Base-by-base conservation (phyloP, 805 yeast species). In the Candida arabinofermentans region DNA sequence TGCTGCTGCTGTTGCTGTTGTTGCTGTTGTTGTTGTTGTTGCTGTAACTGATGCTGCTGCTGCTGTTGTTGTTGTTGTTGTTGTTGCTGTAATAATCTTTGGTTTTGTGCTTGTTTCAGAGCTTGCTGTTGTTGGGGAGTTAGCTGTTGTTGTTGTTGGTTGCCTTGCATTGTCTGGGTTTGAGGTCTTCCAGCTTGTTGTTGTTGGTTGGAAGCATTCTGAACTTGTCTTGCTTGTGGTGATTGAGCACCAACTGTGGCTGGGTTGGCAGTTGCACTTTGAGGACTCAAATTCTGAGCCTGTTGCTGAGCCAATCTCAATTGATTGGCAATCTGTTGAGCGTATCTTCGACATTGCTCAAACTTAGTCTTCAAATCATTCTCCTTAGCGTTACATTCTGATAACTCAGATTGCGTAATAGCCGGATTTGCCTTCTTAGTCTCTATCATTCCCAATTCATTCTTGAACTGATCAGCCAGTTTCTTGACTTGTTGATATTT, bases 401-500 rank as follows among this genome's bases (percentile, higher is more conserved):
- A 59, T 29, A 70, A 43, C 39, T 71, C 74, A 6, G 72, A 78
- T 2, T 74, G 70, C 4, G 75, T 59, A 17, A 75, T 49, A 23
- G 62, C 65, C 9, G 70, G 68, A 29, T 70, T 67, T 16, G 61
- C 64, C 46, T 74, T 75, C 29, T 72, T 69, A 7, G 69, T 69
- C 40, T 74, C 77, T 34, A 80, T 66, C n/a, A 70, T 65, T 13
- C 70, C 71, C 47, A 80, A 62, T 42, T 72, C 75, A 30, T 70
- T 65, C 42, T 72, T 74, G 43, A 75, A 71, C 43, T 72, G 78
- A 32, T 66, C 71, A 9, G 79, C 64, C 32, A 74, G 61, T 9
- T 67, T 65, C 47, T 72, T 67, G 16, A 79, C 67, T 37, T 67
- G 66, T 47, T 70, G 72, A 43, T 71, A 58, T 43, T 58, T 71